Conservation (phyloP, 1,284 basidiomycete species). For the Malassezia sympodialis region DNA sequence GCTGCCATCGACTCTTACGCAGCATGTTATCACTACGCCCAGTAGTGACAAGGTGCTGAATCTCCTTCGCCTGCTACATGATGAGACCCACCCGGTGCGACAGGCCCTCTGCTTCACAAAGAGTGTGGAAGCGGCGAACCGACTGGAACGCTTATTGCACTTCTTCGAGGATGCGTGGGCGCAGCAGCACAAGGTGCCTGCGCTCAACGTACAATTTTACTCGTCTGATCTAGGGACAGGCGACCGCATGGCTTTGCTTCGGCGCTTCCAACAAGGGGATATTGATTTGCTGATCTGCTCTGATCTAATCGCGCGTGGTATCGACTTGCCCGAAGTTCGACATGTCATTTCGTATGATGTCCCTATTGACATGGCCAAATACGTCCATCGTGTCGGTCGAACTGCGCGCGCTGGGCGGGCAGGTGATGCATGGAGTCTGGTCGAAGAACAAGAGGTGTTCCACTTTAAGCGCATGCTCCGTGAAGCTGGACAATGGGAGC, state of each 20-base stretch:
- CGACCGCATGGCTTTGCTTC: slow-evolving; percentile 68
- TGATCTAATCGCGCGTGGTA: slow-evolving; percentile 89
- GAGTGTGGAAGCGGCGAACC: slow-evolving; percentile 75
- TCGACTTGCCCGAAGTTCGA: slow-evolving; percentile 79
- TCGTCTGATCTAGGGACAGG: slow-evolving; percentile 70
- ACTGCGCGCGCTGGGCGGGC: slow-evolving; percentile 79
- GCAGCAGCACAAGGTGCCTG: slow-evolving; percentile 37
- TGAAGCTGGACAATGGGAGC: slow-evolving; percentile 14
- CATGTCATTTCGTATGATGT: slow-evolving; percentile 91
- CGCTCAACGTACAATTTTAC: slow-evolving; percentile 54
- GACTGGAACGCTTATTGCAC: slow-evolving; percentile 71
- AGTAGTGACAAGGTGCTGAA: slow-evolving; percentile 75
- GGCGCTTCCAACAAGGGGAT: slow-evolving; percentile 68
- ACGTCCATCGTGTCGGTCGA: slow-evolving; percentile 88
- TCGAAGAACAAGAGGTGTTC: slow-evolving; percentile 82
- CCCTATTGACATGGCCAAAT: slow-evolving; percentile 93
- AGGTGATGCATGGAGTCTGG: slow-evolving; percentile 84
- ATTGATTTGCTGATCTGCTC: slow-evolving; percentile 88
- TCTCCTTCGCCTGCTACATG: slow-evolving; percentile 72
- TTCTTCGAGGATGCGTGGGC: slow-evolving; percentile 58
- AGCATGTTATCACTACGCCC: slow-evolving; percentile 69
- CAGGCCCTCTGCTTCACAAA: slow-evolving; percentile 90
- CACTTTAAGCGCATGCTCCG: slow-evolving; percentile 19
- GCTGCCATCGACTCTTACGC: slow-evolving; percentile 31
- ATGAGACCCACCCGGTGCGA: slow-evolving; percentile 49